Evolutionary conservation across 176 grass and related monocot species (phyloP).

Genomic region (Aegilops tauschii): DNA sequence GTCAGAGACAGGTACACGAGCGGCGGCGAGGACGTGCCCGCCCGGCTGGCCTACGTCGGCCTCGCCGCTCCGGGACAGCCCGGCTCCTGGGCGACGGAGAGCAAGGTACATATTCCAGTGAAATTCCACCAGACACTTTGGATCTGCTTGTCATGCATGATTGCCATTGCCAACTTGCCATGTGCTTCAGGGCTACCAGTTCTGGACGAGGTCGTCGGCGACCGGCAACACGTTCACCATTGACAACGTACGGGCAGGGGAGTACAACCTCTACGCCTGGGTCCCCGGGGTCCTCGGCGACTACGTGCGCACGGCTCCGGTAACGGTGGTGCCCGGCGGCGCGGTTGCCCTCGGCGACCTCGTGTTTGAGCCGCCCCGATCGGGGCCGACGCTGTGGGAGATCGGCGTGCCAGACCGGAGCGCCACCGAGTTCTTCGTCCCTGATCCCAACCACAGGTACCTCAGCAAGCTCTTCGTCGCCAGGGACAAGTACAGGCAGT

Average conservation of each 20-base stretch:
- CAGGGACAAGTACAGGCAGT: background rate
- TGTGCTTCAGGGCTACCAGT: conserved; percentile 41
- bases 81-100: conserved; percentile 47
- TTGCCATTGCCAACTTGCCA: background rate
- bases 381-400: conserved; percentile 67
- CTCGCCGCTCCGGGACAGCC: conserved; percentile 51
- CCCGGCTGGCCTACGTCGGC: conserved; percentile 36
- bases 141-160: too few species aligned
- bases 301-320: conserved; percentile 29
- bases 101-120: conserved; percentile 6
- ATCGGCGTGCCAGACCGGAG: conserved; percentile 69
- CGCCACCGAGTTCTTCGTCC: conserved; percentile 70
- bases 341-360: conserved; percentile 34
- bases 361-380: conserved; percentile 52
- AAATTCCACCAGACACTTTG: too few species aligned
- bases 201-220: conserved; percentile 47
- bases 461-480: conserved; percentile 39
- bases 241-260: conserved; percentile 36
- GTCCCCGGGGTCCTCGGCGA: conserved; percentile 68
- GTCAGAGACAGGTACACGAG: conserved; percentile 42
- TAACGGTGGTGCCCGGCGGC: background rate
- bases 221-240: conserved; percentile 34
- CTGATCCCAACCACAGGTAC: conserved; percentile 46
- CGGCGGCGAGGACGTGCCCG: background rate
- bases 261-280: conserved; percentile 69